A percentile compares a stretch with the other conserved stretches of the same genome.
These are phyloP conservation scores for Globisporangium carolinianum DNA, from an alignment of 352 stramenopile species.

Conservation along the genomic window DNA sequence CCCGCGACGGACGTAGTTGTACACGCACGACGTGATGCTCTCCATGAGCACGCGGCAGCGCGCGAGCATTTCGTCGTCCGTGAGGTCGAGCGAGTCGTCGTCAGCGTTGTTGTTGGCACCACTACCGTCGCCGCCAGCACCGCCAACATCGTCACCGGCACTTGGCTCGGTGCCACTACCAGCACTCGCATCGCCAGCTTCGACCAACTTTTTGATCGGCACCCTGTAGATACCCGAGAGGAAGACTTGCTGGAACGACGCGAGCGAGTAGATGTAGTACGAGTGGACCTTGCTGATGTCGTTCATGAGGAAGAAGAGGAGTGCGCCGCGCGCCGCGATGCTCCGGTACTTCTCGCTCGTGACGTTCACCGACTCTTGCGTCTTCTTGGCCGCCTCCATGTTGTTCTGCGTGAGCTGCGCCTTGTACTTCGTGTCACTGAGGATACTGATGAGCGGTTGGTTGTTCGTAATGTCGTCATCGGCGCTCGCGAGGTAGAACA, in stretches of 20 bases:
- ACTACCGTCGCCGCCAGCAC: slow-evolving; percentile 3
- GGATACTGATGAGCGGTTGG: slow-evolving; percentile 92
- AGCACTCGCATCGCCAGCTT: slow-evolving; percentile 15
- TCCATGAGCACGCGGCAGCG: slow-evolving; percentile 86
- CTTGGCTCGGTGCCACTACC: not conserved
- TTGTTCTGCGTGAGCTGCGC: slow-evolving; percentile 89
- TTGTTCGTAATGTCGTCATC: slow-evolving; percentile 98
- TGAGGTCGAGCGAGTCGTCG: slow-evolving; percentile 42
- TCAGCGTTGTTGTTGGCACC: not conserved
- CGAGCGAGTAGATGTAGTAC: slow-evolving; percentile 97
- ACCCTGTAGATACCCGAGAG: slow-evolving; percentile 92
- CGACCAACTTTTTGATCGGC: slow-evolving; percentile 34
- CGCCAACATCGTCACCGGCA: not conserved
- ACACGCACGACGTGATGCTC: slow-evolving; percentile 93
- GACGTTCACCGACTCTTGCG: slow-evolving; percentile 89
- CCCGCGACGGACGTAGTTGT: slow-evolving; percentile 93
- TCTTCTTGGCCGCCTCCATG: slow-evolving; percentile 90
- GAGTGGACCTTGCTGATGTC: slow-evolving; percentile 95
- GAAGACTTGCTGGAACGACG: slow-evolving; percentile 94
- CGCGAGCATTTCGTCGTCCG: slow-evolving; percentile 85
- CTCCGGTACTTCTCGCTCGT: slow-evolving; percentile 94
- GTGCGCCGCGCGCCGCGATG: slow-evolving; percentile 88
- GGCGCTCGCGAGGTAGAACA: slow-evolving; percentile 92
- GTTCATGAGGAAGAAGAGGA: slow-evolving; percentile 97
- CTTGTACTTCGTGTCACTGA: slow-evolving; percentile 95